Conservation (phyloP, 139 green algal genomes). For the Coccomyxa sp. region DNA sequence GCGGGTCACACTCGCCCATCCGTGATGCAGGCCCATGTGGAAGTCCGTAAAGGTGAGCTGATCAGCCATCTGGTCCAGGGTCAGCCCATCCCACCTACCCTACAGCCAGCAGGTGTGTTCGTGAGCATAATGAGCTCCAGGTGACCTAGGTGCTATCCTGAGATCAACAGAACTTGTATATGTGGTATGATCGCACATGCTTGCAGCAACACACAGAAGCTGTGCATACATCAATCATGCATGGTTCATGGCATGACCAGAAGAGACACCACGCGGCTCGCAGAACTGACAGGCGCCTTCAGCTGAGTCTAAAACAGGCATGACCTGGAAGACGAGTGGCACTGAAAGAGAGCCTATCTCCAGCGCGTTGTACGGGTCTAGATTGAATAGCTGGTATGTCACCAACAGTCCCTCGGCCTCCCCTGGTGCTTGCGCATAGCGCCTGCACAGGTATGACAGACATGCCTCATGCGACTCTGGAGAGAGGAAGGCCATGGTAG, state of each 20-base stretch:
- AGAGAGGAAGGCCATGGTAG: neutral
- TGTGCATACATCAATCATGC: too few species aligned
- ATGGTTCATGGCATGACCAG: too few species aligned
- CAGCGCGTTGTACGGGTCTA: neutral
- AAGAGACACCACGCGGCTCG: too few species aligned
- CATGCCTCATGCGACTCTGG: neutral
- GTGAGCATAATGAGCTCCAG: too few species aligned
- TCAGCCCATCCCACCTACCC: slow-evolving; percentile 5
- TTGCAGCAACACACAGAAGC: too few species aligned
- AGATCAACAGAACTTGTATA: too few species aligned
- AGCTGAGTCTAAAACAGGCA: neutral
- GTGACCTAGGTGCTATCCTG: too few species aligned
- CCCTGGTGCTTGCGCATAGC: neutral
- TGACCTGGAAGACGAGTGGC: neutral
- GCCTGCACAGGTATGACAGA: neutral
- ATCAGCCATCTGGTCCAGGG: neutral
- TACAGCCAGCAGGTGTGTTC: too few species aligned
- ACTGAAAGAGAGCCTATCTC: neutral
- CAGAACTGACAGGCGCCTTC: neutral
- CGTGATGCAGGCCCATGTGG: neutral
- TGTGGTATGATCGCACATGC: too few species aligned
- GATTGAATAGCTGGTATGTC: neutral
- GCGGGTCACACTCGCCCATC: neutral
- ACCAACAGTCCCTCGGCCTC: neutral
- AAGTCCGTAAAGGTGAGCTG: neutral